These are phyloP conservation scores for Syzygium aqueum DNA, from an alignment of 345 rosid genomes.

Conservation along the genomic window DNA sequence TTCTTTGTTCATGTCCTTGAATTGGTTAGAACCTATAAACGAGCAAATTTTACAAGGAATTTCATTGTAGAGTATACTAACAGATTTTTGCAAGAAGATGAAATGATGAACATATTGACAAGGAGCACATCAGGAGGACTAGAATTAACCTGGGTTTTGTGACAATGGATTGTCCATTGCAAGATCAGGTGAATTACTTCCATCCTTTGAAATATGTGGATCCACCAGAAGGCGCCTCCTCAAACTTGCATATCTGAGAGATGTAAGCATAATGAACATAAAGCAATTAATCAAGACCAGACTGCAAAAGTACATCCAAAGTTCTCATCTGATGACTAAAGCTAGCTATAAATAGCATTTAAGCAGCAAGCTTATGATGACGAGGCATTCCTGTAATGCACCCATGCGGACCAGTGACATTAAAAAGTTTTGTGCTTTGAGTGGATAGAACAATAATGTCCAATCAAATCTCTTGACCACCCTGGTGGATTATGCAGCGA, in stretches of 20 bases:
- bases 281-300: neutral
- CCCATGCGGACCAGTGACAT: neutral
- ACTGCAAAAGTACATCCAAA: neutral
- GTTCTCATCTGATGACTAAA: neutral
- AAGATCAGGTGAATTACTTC: conserved; percentile 54
- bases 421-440: neutral
- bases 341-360: neutral
- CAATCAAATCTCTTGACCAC: neutral
- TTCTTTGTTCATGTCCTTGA: neutral
- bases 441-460: neutral
- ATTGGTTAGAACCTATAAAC: neutral
- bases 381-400: neutral
- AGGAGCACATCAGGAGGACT: neutral
- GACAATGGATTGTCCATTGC: conserved; percentile 86
- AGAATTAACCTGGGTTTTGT: conserved; percentile 78
- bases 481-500: neutral
- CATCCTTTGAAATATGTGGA: conserved; percentile 61
- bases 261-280: neutral
- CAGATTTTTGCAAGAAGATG: neutral
- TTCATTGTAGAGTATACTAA: neutral
- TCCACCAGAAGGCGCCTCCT: conserved; percentile 73
- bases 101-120: neutral
- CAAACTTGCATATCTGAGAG: conserved; percentile 68
- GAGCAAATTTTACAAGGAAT: neutral
- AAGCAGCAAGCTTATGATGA: neutral